A percentile compares a stretch with the other conserved stretches of the same genome.
Evolutionary conservation across 805 yeast genomes (phyloP).

Genomic region (Suhomyces prunicola): DNA sequence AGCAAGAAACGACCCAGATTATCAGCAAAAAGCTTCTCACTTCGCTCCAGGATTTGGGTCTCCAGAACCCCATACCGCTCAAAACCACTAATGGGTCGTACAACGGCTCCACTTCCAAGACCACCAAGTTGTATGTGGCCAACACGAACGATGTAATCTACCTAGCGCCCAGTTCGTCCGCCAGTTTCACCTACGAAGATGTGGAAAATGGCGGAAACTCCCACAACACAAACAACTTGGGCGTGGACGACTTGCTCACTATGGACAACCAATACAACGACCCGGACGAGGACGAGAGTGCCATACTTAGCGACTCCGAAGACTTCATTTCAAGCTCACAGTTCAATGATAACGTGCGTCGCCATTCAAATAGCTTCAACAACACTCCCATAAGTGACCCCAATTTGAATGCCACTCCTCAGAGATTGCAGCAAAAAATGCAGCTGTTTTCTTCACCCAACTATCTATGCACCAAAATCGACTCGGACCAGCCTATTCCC

Average conservation of each 20-base stretch:
- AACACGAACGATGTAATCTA: constrained; percentile 40
- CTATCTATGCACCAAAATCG: constrained; percentile 34
- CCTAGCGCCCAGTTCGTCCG: constrained; percentile 37
- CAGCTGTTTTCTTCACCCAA: constrained; percentile 31
- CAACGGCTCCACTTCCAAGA: constrained; percentile 24
- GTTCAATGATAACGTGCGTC: background rate
- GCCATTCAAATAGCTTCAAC: background rate
- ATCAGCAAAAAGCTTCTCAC: constrained; percentile 31
- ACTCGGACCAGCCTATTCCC: constrained; percentile 42
- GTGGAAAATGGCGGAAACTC: constrained; percentile 36
- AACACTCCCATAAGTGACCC: constrained; percentile 8
- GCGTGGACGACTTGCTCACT: constrained; percentile 4
- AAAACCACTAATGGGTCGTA: constrained; percentile 23
- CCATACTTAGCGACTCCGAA: constrained; percentile 12
- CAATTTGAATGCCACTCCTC: constrained; percentile 8
- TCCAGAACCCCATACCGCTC: constrained; percentile 38
- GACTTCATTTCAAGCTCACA: constrained; percentile 1
- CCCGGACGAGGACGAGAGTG: constrained; percentile 6
- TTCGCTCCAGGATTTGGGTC: constrained; percentile 33
- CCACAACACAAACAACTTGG: background rate
- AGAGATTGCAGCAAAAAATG: constrained; percentile 18
- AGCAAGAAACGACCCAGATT: constrained; percentile 36
- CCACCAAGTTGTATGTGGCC: constrained; percentile 31
- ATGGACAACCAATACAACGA: constrained; percentile 1
- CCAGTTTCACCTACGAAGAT: constrained; percentile 42